Conservation (phyloP, 192 early-diverging fungal genomes). For the Borealophlyctis nickersoniae region DNA sequence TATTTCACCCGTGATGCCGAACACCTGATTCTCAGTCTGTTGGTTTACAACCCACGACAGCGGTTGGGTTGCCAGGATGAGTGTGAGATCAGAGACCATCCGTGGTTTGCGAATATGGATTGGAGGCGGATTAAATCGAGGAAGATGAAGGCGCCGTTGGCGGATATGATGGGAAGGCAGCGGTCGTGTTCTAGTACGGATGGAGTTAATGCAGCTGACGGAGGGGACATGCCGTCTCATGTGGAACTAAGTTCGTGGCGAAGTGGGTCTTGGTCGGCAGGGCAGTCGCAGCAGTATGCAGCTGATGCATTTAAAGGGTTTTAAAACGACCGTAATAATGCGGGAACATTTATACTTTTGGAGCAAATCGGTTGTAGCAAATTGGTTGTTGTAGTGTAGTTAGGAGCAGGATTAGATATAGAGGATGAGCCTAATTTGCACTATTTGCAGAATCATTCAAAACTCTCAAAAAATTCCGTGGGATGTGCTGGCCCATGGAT, state of each 20-base stretch:
- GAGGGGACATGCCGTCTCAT: neutral
- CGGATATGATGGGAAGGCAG: neutral
- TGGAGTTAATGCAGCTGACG: conserved; percentile 3
- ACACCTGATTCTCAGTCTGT: conserved; percentile 33
- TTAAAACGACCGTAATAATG: too few relatives aligned
- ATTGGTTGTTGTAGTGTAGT: too few relatives aligned
- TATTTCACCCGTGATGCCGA: conserved; percentile 38
- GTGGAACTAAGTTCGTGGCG: conserved; percentile 18
- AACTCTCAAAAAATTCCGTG: too few relatives aligned
- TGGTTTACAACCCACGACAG: conserved; percentile 32
- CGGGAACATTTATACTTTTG: too few relatives aligned
- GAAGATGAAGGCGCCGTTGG: neutral
- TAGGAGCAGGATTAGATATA: too few relatives aligned
- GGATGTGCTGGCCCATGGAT: too few relatives aligned
- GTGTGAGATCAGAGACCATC: conserved; percentile 43
- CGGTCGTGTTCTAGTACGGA: conserved; percentile 2
- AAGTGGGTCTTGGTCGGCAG: conserved; percentile 18
- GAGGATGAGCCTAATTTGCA: too few relatives aligned
- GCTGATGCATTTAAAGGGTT: neutral
- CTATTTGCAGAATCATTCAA: too few relatives aligned
- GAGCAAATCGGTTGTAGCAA: too few relatives aligned
- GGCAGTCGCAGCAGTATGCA: neutral
- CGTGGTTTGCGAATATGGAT: conserved; percentile 39
- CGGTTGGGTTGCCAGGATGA: conserved; percentile 43
- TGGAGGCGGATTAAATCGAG: conserved; percentile 26